Evolutionary conservation across 1,284 basidiomycete species (phyloP).

Genomic region (Boletus mariae): DNA sequence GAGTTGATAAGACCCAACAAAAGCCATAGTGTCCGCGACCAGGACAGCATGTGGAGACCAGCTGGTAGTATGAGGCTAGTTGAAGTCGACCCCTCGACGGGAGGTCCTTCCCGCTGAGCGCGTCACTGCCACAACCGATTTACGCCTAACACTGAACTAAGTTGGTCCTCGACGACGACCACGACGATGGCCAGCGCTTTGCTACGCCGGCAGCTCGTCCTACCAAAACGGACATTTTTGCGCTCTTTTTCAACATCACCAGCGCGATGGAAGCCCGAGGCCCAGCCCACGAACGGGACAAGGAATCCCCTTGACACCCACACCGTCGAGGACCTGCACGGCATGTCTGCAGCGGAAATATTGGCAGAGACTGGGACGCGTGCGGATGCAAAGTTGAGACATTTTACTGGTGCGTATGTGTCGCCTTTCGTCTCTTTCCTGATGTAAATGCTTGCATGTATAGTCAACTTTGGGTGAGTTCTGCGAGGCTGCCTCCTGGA

Average conservation of each 20-base stretch:
- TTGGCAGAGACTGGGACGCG: conserved; percentile 70
- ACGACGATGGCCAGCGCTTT: conserved; percentile 32
- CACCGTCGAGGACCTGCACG: conserved; percentile 80
- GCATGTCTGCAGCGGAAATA: conserved; percentile 73
- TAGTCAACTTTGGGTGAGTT: conserved; percentile 86
- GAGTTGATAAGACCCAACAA: conserved; percentile 26
- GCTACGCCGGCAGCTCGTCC: conserved; percentile 43
- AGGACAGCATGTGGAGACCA: conserved; percentile 4
- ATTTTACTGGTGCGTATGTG: conserved; percentile 76
- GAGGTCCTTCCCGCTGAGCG: conserved; percentile 14
- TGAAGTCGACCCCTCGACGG: conserved; percentile 22
- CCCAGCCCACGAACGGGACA: conserved; percentile 24
- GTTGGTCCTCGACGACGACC: conserved; percentile 20
- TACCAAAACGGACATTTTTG: conserved; percentile 24
- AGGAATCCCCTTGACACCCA: conserved; percentile 61
- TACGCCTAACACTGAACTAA: conserved; percentile 14
- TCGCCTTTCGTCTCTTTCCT: conserved; percentile 5
- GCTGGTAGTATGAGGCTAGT: conserved; percentile 11
- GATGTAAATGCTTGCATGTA: conserved; percentile 5
- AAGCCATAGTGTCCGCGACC: background rate
- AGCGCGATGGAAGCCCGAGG: conserved; percentile 24
- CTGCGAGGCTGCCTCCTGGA: background rate
- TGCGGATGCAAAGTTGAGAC: conserved; percentile 81
- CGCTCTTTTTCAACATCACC: conserved; percentile 29
- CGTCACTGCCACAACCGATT: conserved; percentile 27